Evolutionary conservation across 495 filamentous ascomycete species (phyloP), one percentile per base, ranked within the genome.

Genomic region (Pyronema omphalodes): DNA sequence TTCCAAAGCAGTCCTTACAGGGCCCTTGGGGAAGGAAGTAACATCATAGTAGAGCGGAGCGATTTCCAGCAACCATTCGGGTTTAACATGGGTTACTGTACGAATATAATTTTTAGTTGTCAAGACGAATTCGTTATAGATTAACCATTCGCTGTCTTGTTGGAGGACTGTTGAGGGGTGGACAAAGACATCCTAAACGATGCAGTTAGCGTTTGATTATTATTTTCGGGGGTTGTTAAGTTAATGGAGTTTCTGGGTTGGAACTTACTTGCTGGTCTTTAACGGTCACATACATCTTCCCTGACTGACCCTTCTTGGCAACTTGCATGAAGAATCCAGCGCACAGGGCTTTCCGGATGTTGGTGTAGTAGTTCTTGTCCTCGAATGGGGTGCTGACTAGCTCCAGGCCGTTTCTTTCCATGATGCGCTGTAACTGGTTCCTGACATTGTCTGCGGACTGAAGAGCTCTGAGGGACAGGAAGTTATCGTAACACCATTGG

Each of bases 301-400:
- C 78, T 33, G 62, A 66, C 37, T 71, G 69, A 55, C 93, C 84
- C 59, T 80, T 83, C 78, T 88, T 95, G 40, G 91, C 91, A n/a
- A 96, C 83, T 64, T 99, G 93, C 91, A 99, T 99, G 74, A 99
- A 99, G 73, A 96, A 99, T 17, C 91, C 91, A 1, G 86, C 78
- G 11, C 94, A 82, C n/a, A 99, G 74, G 8, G 91, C 91, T 12
- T 86, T 81, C 17, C 87, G 83, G 62, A 99, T 96, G 64, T 99
- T 99, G 68, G 77, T 86, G 66, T 95, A 96, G 71, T 99, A 99
- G 58, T 88, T 83, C 74, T 94, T 95, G 69, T 96, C 81, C 48
- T 87, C 83, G 70, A 94, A 95, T 0, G 83, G 77, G 0, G 86
- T 94, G 55, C 81, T 87, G 46, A 96, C 66, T 46, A 99, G 76